A percentile compares a stretch with the other conserved stretches of the same genome.
phyloP scores from a whole-genome alignment of 1,284 basidiomycete genomes.

The Malassezia yamatoensis region DNA sequence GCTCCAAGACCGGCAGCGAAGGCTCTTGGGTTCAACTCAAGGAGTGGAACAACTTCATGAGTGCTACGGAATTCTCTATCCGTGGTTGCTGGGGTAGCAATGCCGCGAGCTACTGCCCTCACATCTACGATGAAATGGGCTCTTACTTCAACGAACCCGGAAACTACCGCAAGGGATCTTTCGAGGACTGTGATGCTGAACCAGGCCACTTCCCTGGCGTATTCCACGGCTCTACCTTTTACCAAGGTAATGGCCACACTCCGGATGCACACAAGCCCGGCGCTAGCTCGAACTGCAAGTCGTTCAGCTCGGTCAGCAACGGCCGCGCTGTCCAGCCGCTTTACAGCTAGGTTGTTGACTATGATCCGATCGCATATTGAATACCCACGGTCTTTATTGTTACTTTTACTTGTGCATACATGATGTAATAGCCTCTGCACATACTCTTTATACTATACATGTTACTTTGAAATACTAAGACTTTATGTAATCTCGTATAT shows the following conservation, averaged over 20 bases:
- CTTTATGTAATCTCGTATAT: too few relatives aligned
- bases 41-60: conserved; percentile 46
- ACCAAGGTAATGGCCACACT: conserved; percentile 22
- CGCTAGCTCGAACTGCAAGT: conserved; percentile 7
- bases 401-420: not conserved
- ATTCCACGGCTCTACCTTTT: conserved; percentile 35
- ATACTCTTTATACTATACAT: too few relatives aligned
- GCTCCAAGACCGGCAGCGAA: conserved; percentile 19
- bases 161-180: conserved; percentile 29
- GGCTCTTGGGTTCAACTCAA: conserved; percentile 39
- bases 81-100: conserved; percentile 39
- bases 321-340: conserved; percentile 1
- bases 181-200: conserved; percentile 39
- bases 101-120: conserved; percentile 38
- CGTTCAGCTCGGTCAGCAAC: not conserved
- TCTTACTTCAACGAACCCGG: conserved; percentile 41
- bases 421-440: too few relatives aligned
- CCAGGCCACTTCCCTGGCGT: conserved; percentile 38
- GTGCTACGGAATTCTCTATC: conserved; percentile 39
- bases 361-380: not conserved
- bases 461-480: too few relatives aligned
- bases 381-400: not conserved
- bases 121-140: conserved; percentile 43
- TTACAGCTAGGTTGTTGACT: not conserved
- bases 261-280: conserved; percentile 5